Base-by-base conservation (phyloP, 352 stramenopile species). In the Phytophthora cactorum region DNA sequence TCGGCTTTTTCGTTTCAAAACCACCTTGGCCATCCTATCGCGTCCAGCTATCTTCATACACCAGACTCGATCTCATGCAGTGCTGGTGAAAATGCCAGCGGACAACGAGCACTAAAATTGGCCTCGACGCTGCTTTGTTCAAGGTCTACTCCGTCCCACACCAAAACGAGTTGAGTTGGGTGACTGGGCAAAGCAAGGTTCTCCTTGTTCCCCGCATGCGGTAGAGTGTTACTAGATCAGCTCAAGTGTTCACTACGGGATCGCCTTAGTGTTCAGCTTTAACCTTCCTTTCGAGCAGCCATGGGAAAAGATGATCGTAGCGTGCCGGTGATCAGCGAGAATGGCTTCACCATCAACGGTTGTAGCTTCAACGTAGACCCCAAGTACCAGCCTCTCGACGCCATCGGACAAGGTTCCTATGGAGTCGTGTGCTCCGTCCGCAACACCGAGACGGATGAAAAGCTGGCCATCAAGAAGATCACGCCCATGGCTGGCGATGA, bases 381-480 rank as follows among this genome's bases (percentile, higher is more conserved):
- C 39, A 95, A 91, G 81, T 91, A 97, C 72, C 77, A 90, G 58
- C 86, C 86, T 7, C 72, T 93, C 12, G 82, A 97, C 55, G 88
- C 87, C 29, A 94, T 98, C 58, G 93, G 93, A 9, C 92, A 97
- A 65, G 94, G 94, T n/a, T 97, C 91, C 4, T 98, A 98, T 65
- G 94, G 94, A 22, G 89, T 98, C 52, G 93, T 98, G n/a, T 96
- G 86, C 63, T 91, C 89, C 1, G 93, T 96, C 1, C 71, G 80
- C 45, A 95, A 97, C 78, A 74, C 75, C 25, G 62, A 84, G 43
- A 94, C 86, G 12, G 72, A 90, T 51, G 80, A 93, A 57, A 92
- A 95, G 47, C 78, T 98, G 43, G 93, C 92, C 29, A 97, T 98
- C 72, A 98, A 98, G 76, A 97, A 97, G 67, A 97, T 97, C 70